phyloP scores from a whole-genome alignment of 2,329 filamentous ascomycete species.

The Xylaria sp. region DNA sequence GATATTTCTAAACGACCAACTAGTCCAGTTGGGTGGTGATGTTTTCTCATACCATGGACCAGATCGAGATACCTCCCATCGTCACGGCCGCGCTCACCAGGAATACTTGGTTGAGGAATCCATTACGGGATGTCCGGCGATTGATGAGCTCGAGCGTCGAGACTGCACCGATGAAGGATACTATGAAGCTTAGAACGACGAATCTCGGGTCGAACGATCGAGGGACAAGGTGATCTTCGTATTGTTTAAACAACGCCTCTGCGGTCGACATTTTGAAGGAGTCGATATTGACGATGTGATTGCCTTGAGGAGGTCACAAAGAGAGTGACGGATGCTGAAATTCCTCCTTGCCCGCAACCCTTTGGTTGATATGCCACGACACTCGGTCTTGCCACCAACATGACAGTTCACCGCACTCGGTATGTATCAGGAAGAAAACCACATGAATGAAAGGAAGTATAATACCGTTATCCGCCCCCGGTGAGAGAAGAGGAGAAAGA shows the following conservation, averaged over 20 bases:
- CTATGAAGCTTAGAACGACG: constrained; percentile 77
- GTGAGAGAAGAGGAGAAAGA: not conserved
- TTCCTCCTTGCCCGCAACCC: not conserved
- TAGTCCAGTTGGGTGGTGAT: not conserved
- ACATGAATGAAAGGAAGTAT: not conserved
- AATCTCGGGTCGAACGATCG: constrained; percentile 67
- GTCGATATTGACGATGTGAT: not conserved
- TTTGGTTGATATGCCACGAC: not conserved
- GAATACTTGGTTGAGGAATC: constrained; percentile 74
- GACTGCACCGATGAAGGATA: constrained; percentile 79
- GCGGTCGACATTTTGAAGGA: constrained; percentile 41
- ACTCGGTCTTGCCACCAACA: not conserved
- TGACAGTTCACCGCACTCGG: not conserved
- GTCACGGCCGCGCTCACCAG: constrained; percentile 71
- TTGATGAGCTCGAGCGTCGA: constrained; percentile 87
- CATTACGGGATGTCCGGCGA: constrained; percentile 74
- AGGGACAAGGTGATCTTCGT: constrained; percentile 58
- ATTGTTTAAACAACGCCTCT: constrained; percentile 52
- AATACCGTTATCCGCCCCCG: not conserved
- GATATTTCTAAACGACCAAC: constrained; percentile 31
- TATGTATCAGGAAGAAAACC: not conserved
- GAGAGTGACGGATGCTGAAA: constrained; percentile 2
- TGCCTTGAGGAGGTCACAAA: not conserved
- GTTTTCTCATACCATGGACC: constrained; percentile 67
- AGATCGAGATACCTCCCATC: constrained; percentile 80